Base-by-base conservation (phyloP, 345 rosid genomes). In the Eucalyptus sp. region DNA sequence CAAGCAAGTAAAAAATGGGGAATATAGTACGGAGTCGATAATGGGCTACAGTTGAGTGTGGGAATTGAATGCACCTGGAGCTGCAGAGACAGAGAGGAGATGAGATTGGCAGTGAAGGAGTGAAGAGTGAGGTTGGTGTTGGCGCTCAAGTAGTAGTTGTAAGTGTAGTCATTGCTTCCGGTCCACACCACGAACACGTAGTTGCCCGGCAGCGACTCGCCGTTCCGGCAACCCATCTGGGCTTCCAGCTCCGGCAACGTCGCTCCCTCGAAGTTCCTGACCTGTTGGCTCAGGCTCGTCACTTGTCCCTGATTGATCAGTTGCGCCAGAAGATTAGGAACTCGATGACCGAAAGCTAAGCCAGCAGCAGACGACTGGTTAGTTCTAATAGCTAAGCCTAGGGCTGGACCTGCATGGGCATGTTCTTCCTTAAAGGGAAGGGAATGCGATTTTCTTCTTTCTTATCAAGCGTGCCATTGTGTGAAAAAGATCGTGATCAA, bases 121-220 rank as follows among this genome's bases (percentile, higher is more conserved):
- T 90, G 64, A 86, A 94, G 94, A 81, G 56, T 88, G 71, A 51
- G 86, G 87, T 52, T 91, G 44, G 76, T 12, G 29, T 88, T 58
- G 37, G 93, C 37, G 51, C 29, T 50, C 22, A 64, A 68, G 89
- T 94, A 95, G 92, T 92, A 95, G 91, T 95, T 94, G 92, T 94
- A 91, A 8, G 95, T 89, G 92, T 93, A 94, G 90, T 95, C 97
- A 86, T 95, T 95, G 64, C 97, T 95, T 44, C 97, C 97, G 3
- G 89, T 89, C 44, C 96, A 96, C 79, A 95, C 91, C 5, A 94
- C 88, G 76, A 95, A 94, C 87, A 95, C 44, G 90, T 92, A 94
- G 13, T 90, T 86, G 27, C 27, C 46, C 7, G 71, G 25, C 2
- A 95, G 92, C 13, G 86, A 71, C 16, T 90, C 87, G 27, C 7